Base-by-base conservation (phyloP, 1,139 yeast species). In the Hemisphaericaspora lyxosophila region DNA sequence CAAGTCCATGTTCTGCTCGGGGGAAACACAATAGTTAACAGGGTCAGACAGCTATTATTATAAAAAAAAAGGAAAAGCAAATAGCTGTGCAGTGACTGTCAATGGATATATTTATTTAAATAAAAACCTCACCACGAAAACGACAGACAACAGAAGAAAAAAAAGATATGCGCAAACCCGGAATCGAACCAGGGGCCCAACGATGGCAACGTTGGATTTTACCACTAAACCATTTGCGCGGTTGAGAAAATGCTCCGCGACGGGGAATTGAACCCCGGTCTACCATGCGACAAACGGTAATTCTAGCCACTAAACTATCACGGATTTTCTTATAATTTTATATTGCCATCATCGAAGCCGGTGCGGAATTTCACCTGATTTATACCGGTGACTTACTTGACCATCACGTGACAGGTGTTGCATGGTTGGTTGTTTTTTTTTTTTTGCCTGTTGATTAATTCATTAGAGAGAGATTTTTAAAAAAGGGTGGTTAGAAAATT, bases 231-330 rank as follows among this genome's bases (percentile, higher is more conserved):
- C 47, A 44, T 37, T 39, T 35, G 43, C 43, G 47, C 47, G n/a
- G n/a, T n/a, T n/a, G n/a, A n/a, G 28, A 47, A 56, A 50, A 39
- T 31, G 50, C 80, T 75, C 80, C 79, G 78, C 74, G 78, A 75
- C 80, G 78, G 80, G 80, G 80, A 75, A 75, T 75, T 71, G 80
- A 75, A 75, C 80, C 80, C 80, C 78, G 80, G 80, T 75, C 80
- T 70, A 70, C 80, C 80, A 70, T 75, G 80, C 73, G 75, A 65
- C 71, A 66, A 65, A 65, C 70, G 70, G 70, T 60, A 62, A 65
- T 65, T 65, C 71, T 65, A 66, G 70, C 71, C 72, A 65, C 71
- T 66, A 66, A 65, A 66, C 72, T 66, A 66, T 66, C 71, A 54
- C 70, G 71, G 72, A 64, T 8, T n/a, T n/a, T 11, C 7, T 17